A percentile compares a stretch with the other conserved stretches of the same genome.
These are phyloP conservation scores for Stachybotrys elegans DNA, from an alignment of 2,329 filamentous ascomycete genomes.

Conservation along the genomic window DNA sequence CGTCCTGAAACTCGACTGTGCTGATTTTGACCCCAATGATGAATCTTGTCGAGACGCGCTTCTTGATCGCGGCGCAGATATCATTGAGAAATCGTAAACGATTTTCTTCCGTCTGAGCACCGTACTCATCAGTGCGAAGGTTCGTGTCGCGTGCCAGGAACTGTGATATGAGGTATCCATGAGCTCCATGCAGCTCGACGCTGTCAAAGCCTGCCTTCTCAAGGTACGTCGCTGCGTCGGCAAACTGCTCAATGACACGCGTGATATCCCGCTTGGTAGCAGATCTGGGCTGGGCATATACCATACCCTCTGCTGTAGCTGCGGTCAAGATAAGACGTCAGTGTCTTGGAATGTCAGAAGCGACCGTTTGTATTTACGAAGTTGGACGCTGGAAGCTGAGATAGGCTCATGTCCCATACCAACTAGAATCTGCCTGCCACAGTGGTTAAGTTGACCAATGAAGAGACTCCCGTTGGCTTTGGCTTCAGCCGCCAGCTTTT, in stretches of 20 bases:
- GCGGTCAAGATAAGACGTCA: neutral
- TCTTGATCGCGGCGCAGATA: slow-evolving; percentile 28
- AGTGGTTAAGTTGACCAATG: slow-evolving; percentile 55
- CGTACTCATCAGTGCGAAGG: slow-evolving; percentile 41
- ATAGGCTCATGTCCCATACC: slow-evolving; percentile 27
- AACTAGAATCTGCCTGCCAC: slow-evolving; percentile 46
- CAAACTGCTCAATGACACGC: slow-evolving; percentile 51
- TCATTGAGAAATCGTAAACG: slow-evolving; percentile 39
- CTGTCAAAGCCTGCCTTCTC: slow-evolving; percentile 54
- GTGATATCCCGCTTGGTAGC: slow-evolving; percentile 51
- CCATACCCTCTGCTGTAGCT: slow-evolving; percentile 7
- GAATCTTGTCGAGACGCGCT: slow-evolving; percentile 21
- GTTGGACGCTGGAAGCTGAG: slow-evolving; percentile 29
- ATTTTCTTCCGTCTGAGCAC: slow-evolving; percentile 36
- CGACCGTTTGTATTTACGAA: no score
- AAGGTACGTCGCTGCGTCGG: slow-evolving; percentile 53
- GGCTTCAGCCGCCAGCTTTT: slow-evolving; percentile 42
- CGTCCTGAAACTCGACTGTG: slow-evolving; percentile 49
- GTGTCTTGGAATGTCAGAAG: neutral
- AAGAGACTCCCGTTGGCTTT: slow-evolving; percentile 55
- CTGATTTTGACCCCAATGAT: slow-evolving; percentile 54
- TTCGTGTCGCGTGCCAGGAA: slow-evolving; percentile 46
- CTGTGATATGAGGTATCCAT: slow-evolving; percentile 48
- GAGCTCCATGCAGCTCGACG: slow-evolving; percentile 42
- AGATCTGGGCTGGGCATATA: slow-evolving; percentile 40